A percentile compares a stretch with the other conserved stretches of the same genome.
These are phyloP conservation scores for Trypanosomatidae sp. DNA, from an alignment of 208 protist genomes.

Conservation along the genomic window DNA sequence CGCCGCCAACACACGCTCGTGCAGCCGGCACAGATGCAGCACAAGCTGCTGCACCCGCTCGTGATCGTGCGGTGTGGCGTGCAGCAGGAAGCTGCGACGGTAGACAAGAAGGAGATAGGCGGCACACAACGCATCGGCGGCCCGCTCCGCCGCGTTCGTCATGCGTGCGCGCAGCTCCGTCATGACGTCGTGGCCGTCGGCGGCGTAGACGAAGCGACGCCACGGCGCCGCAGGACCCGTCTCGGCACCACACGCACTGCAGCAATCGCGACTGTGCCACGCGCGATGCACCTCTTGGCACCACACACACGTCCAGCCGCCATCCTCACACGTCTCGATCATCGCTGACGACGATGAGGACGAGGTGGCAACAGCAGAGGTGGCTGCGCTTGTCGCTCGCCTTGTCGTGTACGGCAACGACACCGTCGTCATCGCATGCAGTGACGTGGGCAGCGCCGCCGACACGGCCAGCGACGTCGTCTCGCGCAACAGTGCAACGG, in stretches of 20 bases:
- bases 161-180: constrained; percentile 56
- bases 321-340: constrained; percentile 7
- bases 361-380: too few species aligned
- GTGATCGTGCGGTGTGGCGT: constrained; percentile 54
- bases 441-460: too few species aligned
- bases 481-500: neutral
- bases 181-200: constrained; percentile 32
- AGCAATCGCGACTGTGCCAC: constrained; percentile 55
- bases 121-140: constrained; percentile 57
- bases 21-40: constrained; percentile 29
- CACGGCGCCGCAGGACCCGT: constrained; percentile 67
- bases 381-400: too few species aligned
- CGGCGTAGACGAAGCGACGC: constrained; percentile 49
- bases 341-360: neutral
- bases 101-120: constrained; percentile 79
- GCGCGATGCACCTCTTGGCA: constrained; percentile 57
- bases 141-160: constrained; percentile 27
- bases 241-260: constrained; percentile 58
- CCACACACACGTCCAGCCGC: constrained; percentile 73
- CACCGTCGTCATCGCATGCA: constrained; percentile 5
- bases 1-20: constrained; percentile 67
- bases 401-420: constrained; percentile 7
- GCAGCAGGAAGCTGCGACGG: constrained; percentile 53
- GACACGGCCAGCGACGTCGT: neutral
- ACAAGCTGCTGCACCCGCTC: constrained; percentile 51